Evolutionary conservation across 495 filamentous ascomycete species (phyloP), one percentile per base, ranked within the genome.

Genomic region (Aspergillus bridgeri): DNA sequence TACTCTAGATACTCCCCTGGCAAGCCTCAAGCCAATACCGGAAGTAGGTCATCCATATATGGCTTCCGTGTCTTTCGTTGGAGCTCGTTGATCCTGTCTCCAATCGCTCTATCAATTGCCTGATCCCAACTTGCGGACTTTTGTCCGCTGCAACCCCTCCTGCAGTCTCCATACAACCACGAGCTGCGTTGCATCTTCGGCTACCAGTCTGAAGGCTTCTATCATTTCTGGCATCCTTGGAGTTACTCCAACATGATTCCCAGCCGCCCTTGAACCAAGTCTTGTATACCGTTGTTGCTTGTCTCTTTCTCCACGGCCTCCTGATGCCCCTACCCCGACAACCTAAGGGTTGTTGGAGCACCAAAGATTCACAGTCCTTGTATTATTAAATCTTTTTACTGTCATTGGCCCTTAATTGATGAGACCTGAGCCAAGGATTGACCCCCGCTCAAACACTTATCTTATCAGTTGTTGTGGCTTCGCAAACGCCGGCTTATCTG

Each of bases 401-500:
- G n/a, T n/a, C n/a, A 38, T 43, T 54, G 42, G 51, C 42, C 43
- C 29, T 29, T 18, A 51, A 51, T 57, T 23, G 48, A 51, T 18
- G 15, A 57, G 23, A 51, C 24, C 42, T 8, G 21, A 27, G n/a
- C 23, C 18, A 23, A 23, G 29, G n/a, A 51, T 27, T 51, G 50
- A 24, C 51, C 55, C 55, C 55, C 33, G 17, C 33, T 20, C 45
- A 23, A 11, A 20, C 48, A 45, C 59, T 25, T 56, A 57, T 53
- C 59, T 61, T 61, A 61, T 57, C 53, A 48, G 24, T 47, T 47
- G 45, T 8, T 20, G n/a, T 47, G n/a, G 20, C 45, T 23, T 13
- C 45, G 18, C 45, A 20, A 47, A 46, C 2, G 33, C 20, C 15
- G 19, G 11, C 53, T 54, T 59, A 59, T 59, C 57, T 54, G 15